These are phyloP conservation scores for Phytopythium aichiense DNA, from an alignment of 352 stramenopile species.

Conservation along the genomic window DNA sequence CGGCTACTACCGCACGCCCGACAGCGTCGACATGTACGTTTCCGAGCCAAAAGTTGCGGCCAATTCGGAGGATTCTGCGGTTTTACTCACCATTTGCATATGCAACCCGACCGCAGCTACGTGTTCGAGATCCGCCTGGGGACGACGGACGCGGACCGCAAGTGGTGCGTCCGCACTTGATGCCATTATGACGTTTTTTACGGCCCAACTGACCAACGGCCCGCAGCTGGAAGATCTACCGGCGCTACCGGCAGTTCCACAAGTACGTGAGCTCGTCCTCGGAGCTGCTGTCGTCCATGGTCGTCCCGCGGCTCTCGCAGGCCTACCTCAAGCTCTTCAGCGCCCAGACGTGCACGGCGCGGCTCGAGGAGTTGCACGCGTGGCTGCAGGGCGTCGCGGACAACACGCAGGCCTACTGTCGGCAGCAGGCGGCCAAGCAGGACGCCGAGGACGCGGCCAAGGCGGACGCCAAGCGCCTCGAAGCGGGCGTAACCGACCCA, in stretches of 20 bases:
- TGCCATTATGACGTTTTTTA: not conserved
- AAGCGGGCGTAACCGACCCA: slow-evolving; percentile 1
- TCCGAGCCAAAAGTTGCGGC: not conserved
- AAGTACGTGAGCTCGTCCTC: slow-evolving; percentile 62
- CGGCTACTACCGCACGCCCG: slow-evolving; percentile 76
- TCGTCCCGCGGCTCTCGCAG: slow-evolving; percentile 62
- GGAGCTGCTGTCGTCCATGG: slow-evolving; percentile 48
- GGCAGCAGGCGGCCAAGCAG: slow-evolving; percentile 26
- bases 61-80: not conserved
- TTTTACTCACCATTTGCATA: not conserved
- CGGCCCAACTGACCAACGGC: not conserved
- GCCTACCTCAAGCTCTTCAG: slow-evolving; percentile 81
- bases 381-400: slow-evolving; percentile 65
- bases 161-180: slow-evolving; percentile 23
- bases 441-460: slow-evolving; percentile 11
- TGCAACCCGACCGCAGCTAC: slow-evolving; percentile 31
- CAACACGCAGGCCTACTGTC: slow-evolving; percentile 64
- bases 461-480: not conserved
- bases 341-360: slow-evolving; percentile 73
- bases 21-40: slow-evolving; percentile 77
- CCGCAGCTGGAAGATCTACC: slow-evolving; percentile 78
- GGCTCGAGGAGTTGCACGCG: slow-evolving; percentile 63
- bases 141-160: slow-evolving; percentile 24
- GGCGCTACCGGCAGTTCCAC: slow-evolving; percentile 83
- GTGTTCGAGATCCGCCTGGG: slow-evolving; percentile 71